phyloP scores from a whole-genome alignment of 2,329 filamentous ascomycete species.

The Orbilia ellipsospora region DNA sequence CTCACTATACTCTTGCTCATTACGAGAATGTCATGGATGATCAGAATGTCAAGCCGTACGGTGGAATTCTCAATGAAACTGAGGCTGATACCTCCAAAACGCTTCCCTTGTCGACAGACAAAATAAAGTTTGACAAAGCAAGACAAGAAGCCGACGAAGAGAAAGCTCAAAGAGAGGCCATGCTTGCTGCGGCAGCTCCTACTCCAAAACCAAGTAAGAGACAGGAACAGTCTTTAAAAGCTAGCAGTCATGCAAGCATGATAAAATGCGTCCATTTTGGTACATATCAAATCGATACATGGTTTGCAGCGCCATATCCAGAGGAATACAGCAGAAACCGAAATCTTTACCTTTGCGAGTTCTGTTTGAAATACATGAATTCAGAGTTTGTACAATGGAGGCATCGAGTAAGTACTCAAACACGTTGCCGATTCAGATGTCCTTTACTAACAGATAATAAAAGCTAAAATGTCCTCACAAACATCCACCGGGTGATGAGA shows the following conservation, averaged over 20 bases:
- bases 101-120: slow-evolving; percentile 80
- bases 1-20: slow-evolving; percentile 43
- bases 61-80: slow-evolving; percentile 86
- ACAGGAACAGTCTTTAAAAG: slow-evolving; percentile 44
- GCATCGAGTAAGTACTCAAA: slow-evolving; percentile 74
- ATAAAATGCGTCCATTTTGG: slow-evolving; percentile 99
- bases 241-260: slow-evolving; percentile 71
- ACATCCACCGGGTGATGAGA: slow-evolving; percentile 96
- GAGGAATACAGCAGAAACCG: slow-evolving; percentile 98
- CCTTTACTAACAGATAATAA: neutral
- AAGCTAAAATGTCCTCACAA: slow-evolving; percentile 86
- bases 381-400: slow-evolving; percentile 98
- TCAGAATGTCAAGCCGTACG: slow-evolving; percentile 78
- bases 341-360: slow-evolving; percentile 98
- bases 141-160: slow-evolving; percentile 86
- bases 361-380: slow-evolving; percentile 99
- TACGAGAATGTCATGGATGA: slow-evolving; percentile 56
- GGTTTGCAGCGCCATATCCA: slow-evolving; percentile 97
- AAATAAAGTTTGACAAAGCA: slow-evolving; percentile 87
- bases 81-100: slow-evolving; percentile 94
- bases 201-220: slow-evolving; percentile 43
- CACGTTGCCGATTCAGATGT: slow-evolving; percentile 58
- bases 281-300: slow-evolving; percentile 97
- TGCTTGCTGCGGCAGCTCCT: slow-evolving; percentile 38
- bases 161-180: slow-evolving; percentile 46